phyloP scores from a whole-genome alignment of 257 asterid genomes.

The Thymus quinquecostatus region DNA sequence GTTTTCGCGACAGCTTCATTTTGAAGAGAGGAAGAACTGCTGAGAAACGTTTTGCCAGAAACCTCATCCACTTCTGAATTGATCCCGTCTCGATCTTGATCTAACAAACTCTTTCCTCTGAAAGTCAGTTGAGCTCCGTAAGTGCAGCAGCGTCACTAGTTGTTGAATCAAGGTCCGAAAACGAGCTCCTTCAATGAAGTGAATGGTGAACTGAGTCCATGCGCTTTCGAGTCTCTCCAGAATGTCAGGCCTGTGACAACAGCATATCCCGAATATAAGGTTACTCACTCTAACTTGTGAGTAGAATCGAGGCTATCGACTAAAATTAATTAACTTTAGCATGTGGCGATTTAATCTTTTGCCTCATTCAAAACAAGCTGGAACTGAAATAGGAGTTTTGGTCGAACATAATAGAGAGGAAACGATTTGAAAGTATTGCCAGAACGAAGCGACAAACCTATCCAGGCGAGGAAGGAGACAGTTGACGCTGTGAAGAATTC shows the following conservation, averaged over 20 bases:
- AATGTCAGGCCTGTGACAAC: conserved; percentile 60
- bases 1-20: not conserved
- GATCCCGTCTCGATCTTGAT: not conserved
- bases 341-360: not conserved
- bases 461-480: conserved; percentile 62
- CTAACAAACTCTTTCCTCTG: conserved; percentile 9
- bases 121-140: not conserved
- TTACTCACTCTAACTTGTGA: not conserved
- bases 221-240: conserved; percentile 79
- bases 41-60: not conserved
- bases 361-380: not conserved
- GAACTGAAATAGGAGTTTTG: not conserved
- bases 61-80: not conserved
- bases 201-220: conserved; percentile 65
- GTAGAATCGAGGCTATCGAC: not conserved
- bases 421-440: conserved; percentile 3
- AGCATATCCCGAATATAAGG: not conserved
- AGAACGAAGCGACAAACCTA: conserved; percentile 48
- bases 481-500: conserved; percentile 83
- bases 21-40: conserved; percentile 4
- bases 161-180: conserved; percentile 47
- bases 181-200: conserved; percentile 75
- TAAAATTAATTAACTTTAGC: not conserved
- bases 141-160: no score
- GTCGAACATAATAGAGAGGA: not conserved